Conservation (phyloP, 192 early-diverging fungal genomes). For the Dissophora ornata region DNA sequence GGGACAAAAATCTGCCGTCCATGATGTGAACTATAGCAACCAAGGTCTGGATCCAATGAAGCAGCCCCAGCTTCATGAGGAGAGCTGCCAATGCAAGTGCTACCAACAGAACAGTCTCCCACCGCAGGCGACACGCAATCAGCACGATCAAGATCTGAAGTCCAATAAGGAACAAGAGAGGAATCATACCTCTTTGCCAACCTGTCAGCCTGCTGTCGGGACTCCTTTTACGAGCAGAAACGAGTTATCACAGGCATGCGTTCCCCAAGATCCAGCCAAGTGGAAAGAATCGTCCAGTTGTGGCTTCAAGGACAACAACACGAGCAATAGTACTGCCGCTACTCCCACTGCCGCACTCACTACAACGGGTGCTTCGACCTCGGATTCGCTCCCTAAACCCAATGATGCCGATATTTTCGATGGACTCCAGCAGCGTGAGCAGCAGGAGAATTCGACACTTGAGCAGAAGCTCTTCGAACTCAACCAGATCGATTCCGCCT, state of each 20-base stretch:
- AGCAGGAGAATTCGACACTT: constrained; percentile 5
- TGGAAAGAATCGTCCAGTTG: neutral
- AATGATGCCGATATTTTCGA: constrained; percentile 21
- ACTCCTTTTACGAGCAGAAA: constrained; percentile 1
- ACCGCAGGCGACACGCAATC: too few species aligned
- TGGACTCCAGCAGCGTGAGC: constrained; percentile 5
- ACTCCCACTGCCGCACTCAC: neutral
- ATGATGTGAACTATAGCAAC: too few species aligned
- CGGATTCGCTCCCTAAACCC: constrained; percentile 18
- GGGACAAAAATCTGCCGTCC: too few species aligned
- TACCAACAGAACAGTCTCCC: too few species aligned
- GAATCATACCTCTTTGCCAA: too few species aligned
- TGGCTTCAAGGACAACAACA: constrained; percentile 1
- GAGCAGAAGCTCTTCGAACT: constrained; percentile 40
- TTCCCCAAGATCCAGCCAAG: too few species aligned
- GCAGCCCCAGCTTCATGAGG: too few species aligned
- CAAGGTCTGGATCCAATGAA: too few species aligned
- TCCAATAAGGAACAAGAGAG: too few species aligned
- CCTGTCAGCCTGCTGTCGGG: constrained; percentile 10
- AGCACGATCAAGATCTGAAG: too few species aligned
- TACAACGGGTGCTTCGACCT: neutral
- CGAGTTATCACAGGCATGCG: neutral
- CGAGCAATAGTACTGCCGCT: neutral
- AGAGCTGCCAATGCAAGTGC: too few species aligned
- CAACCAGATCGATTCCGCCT: constrained; percentile 40